A percentile compares a stretch with the other conserved stretches of the same genome.
phyloP scores from a whole-genome alignment of 176 grass and related monocot species.

The sorghum (Sorghum bicolor) region Sorghum_bicolor_NCBIv3 NC_012870.2:12550501-12551000 shows the following conservation, averaged over 20 bases:
- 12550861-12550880: neutral
- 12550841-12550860: neutral
- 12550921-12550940: neutral
- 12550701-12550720: neutral
- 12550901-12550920: neutral
- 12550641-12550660: neutral
- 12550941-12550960: slow-evolving; percentile 4
- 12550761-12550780: neutral
- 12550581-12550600: neutral
- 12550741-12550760: neutral
- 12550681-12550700: neutral
- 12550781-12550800: neutral
- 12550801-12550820: neutral
- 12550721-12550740: slow-evolving; percentile 1
- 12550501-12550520: neutral
- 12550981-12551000: neutral
- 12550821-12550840: neutral
- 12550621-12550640: neutral
- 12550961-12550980: neutral
- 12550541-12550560: neutral
- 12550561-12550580: neutral
- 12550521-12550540: neutral
- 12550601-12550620: neutral
- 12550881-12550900: neutral
- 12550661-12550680: neutral